Evolutionary conservation across 495 filamentous ascomycete species (phyloP).

Genomic region (Talaromyces trachyspermus): DNA sequence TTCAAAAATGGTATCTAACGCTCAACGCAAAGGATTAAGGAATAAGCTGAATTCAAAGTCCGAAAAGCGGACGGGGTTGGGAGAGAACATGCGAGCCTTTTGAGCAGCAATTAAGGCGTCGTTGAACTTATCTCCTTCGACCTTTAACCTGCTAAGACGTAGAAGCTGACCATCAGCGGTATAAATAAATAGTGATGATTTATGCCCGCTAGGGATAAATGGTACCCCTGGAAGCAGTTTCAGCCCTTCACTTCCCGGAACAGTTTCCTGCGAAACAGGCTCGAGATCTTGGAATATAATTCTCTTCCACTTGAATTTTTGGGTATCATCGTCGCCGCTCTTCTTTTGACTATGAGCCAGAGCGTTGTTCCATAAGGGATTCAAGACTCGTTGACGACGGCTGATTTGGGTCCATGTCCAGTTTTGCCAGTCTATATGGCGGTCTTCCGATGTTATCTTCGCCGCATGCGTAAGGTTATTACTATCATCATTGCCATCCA

Average conservation of each 20-base stretch:
- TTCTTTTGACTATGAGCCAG: slow-evolving; percentile 18
- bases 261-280: slow-evolving; percentile 24
- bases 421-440: slow-evolving; percentile 45
- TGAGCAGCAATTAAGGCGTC: slow-evolving; percentile 33
- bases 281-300: slow-evolving; percentile 34
- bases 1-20: too few species aligned
- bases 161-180: slow-evolving; percentile 30
- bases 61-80: slow-evolving; percentile 21
- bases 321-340: too few species aligned
- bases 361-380: slow-evolving; percentile 46
- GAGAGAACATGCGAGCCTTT: slow-evolving; percentile 36
- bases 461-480: slow-evolving; percentile 32
- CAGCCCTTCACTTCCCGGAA: slow-evolving; percentile 17
- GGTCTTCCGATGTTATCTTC: slow-evolving; percentile 47
- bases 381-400: slow-evolving; percentile 42
- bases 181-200: slow-evolving; percentile 30
- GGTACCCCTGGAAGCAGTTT: slow-evolving; percentile 30
- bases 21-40: slow-evolving; percentile 29
- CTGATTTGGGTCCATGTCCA: slow-evolving; percentile 43
- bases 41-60: slow-evolving; percentile 27
- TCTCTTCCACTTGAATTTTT: slow-evolving; percentile 24
- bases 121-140: slow-evolving; percentile 32
- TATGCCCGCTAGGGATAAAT: slow-evolving; percentile 27
- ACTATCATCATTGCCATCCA: slow-evolving; percentile 7
- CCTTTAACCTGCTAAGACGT: slow-evolving; percentile 35